Conservation (phyloP, 2,329 filamentous ascomycete genomes). For the Beauveria brongniartii region DNA sequence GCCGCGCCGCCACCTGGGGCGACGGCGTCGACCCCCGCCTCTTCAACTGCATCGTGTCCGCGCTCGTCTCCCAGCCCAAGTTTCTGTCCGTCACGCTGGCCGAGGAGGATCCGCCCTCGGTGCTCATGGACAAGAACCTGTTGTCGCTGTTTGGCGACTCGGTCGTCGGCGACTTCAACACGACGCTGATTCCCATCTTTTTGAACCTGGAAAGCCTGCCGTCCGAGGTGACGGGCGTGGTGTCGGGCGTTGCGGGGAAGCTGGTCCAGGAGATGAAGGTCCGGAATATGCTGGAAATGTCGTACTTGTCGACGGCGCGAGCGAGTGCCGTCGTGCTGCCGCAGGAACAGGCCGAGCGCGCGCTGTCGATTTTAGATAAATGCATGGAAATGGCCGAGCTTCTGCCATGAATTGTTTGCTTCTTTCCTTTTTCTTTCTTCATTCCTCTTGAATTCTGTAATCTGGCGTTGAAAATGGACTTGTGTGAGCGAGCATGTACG, state of each 20-base stretch:
- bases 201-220: slow-evolving; percentile 75
- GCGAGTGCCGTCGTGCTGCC: slow-evolving; percentile 85
- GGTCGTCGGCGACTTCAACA: slow-evolving; percentile 66
- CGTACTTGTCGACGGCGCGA: slow-evolving; percentile 80
- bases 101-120: slow-evolving; percentile 63
- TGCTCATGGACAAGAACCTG: slow-evolving; percentile 63
- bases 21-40: slow-evolving; percentile 55
- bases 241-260: slow-evolving; percentile 83
- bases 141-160: slow-evolving; percentile 61
- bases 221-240: slow-evolving; percentile 84
- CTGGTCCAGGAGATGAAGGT: slow-evolving; percentile 64
- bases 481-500: slow-evolving; percentile 2
- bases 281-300: slow-evolving; percentile 62
- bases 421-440: background rate
- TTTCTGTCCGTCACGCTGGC: slow-evolving; percentile 71
- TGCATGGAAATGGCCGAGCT: slow-evolving; percentile 15
- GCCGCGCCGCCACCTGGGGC: slow-evolving; percentile 38
- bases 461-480: background rate
- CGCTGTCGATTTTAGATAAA: slow-evolving; percentile 59
- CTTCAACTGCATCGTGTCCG: slow-evolving; percentile 55
- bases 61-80: slow-evolving; percentile 51
- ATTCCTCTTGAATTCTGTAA: background rate
- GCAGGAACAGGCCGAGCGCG: slow-evolving; percentile 63
- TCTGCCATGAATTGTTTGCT: slow-evolving; percentile 2
- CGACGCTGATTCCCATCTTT: slow-evolving; percentile 74